phyloP scores from a whole-genome alignment of 805 yeast genomes.

The Saccharomyces kudriavzevii region DNA sequence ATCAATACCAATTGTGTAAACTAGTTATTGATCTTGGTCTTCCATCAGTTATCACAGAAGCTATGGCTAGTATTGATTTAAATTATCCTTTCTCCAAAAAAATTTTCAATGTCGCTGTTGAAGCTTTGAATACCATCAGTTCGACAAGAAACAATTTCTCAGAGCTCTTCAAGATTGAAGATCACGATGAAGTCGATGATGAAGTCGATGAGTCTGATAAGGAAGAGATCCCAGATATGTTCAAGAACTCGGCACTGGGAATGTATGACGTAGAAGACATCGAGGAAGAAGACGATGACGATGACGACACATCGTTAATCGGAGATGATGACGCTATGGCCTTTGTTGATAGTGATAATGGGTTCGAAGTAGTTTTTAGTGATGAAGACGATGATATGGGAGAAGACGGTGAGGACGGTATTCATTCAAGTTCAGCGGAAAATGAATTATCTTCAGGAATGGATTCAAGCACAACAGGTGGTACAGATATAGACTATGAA shows the following conservation, averaged over 20 bases:
- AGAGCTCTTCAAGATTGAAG: slow-evolving; percentile 49
- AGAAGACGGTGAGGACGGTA: slow-evolving; percentile 27
- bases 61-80: slow-evolving; percentile 61
- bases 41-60: slow-evolving; percentile 46
- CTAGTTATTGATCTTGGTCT: slow-evolving; percentile 62
- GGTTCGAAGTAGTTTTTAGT: slow-evolving; percentile 28
- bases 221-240: slow-evolving; percentile 76
- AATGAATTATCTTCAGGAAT: not conserved
- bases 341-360: slow-evolving; percentile 32
- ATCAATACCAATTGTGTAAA: slow-evolving; percentile 55
- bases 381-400: slow-evolving; percentile 29
- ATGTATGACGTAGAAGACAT: slow-evolving; percentile 83
- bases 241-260: slow-evolving; percentile 83
- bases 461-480: slow-evolving; percentile 1
- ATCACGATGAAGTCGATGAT: slow-evolving; percentile 48
- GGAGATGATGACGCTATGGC: slow-evolving; percentile 39
- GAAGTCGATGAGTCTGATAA: slow-evolving; percentile 52
- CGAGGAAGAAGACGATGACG: slow-evolving; percentile 55
- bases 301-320: slow-evolving; percentile 41
- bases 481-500: slow-evolving; percentile 15
- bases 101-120: slow-evolving; percentile 50
- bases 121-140: slow-evolving; percentile 51
- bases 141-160: slow-evolving; percentile 49
- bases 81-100: slow-evolving; percentile 61
- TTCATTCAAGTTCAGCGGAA: not conserved